phyloP scores from a whole-genome alignment of 805 yeast genomes.

The Saccharomycopsis sp. region DNA sequence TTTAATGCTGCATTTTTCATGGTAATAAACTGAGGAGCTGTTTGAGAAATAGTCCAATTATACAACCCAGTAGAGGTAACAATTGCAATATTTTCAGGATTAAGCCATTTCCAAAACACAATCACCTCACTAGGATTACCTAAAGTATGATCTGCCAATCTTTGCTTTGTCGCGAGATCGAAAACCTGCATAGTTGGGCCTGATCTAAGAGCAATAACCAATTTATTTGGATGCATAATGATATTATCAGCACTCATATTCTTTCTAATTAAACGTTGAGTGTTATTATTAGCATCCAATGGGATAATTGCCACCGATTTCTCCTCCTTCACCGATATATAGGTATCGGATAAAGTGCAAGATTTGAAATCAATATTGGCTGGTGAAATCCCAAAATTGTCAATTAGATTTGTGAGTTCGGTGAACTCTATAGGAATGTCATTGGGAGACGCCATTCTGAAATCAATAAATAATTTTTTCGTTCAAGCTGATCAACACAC shows the following conservation, averaged over 20 bases:
- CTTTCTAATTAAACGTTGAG: conserved; percentile 56
- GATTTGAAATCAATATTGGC: conserved; percentile 84
- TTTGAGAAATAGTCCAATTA: conserved; percentile 75
- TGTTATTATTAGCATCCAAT: conserved; percentile 66
- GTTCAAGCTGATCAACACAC: too few species aligned
- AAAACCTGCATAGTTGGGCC: conserved; percentile 96
- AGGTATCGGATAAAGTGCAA: conserved; percentile 87
- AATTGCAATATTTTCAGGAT: conserved; percentile 65
- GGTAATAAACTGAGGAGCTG: conserved; percentile 76
- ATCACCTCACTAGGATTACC: conserved; percentile 59
- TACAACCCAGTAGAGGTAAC: conserved; percentile 71
- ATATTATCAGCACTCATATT: conserved; percentile 97
- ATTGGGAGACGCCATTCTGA: conserved; percentile 4
- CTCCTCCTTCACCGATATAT: conserved; percentile 57
- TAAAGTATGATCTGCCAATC: conserved; percentile 81
- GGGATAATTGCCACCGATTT: conserved; percentile 94
- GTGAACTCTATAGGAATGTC: conserved; percentile 97
- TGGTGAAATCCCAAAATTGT: conserved; percentile 47
- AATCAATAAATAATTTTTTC: too few species aligned
- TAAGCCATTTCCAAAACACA: conserved; percentile 93
- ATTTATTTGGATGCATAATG: conserved; percentile 87
- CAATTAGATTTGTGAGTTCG: conserved; percentile 77
- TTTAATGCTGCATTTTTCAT: conserved; percentile 74
- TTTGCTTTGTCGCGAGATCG: conserved; percentile 78
- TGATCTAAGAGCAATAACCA: conserved; percentile 89